Percentiles rank a stretch among this genome's conserved stretches.
Conservation (phyloP, 2,329 filamentous ascomycete genomes). For the Coniochaeta sp. region DNA sequence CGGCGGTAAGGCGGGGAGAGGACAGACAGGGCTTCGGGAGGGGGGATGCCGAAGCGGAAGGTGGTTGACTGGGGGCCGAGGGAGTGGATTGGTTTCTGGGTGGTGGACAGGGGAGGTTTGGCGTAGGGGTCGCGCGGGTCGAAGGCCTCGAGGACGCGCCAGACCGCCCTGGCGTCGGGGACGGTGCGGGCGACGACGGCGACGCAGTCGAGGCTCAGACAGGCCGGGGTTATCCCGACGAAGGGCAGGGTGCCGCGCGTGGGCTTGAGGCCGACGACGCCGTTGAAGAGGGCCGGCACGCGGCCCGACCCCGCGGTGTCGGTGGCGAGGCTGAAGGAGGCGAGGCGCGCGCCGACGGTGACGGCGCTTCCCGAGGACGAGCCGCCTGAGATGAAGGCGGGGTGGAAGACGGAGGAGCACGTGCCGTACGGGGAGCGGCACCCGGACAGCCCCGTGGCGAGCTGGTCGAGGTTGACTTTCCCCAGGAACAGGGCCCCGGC, state of each 20-base stretch:
- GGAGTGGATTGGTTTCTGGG: background rate
- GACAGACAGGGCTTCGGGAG: background rate
- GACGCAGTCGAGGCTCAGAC: slow-evolving; percentile 43
- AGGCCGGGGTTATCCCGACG: slow-evolving; percentile 40
- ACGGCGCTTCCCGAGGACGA: slow-evolving; percentile 48
- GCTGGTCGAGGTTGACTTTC: slow-evolving; percentile 52
- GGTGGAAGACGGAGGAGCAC: slow-evolving; percentile 24
- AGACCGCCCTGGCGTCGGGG: background rate
- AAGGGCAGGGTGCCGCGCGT: slow-evolving; percentile 40
- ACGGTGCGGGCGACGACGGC: slow-evolving; percentile 36
- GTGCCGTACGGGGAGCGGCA: slow-evolving; percentile 48
- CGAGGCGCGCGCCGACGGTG: slow-evolving; percentile 41
- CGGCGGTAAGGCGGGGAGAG: background rate
- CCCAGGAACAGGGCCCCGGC: slow-evolving; percentile 47
- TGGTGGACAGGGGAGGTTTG: background rate
- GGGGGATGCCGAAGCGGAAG: background rate
- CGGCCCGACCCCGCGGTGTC: slow-evolving; percentile 47
- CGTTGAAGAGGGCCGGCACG: slow-evolving; percentile 44
- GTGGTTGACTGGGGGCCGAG: background rate
- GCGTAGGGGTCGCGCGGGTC: background rate
- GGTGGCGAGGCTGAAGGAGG: slow-evolving; percentile 46
- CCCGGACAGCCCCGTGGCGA: slow-evolving; percentile 54
- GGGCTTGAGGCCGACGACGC: slow-evolving; percentile 39
- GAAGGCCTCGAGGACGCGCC: background rate
- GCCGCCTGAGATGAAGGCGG: slow-evolving; percentile 30